A percentile compares a stretch with the other conserved stretches of the same genome.
Conservation (phyloP, 164 flowering plant genomes). For the Stephania japonica region DNA sequence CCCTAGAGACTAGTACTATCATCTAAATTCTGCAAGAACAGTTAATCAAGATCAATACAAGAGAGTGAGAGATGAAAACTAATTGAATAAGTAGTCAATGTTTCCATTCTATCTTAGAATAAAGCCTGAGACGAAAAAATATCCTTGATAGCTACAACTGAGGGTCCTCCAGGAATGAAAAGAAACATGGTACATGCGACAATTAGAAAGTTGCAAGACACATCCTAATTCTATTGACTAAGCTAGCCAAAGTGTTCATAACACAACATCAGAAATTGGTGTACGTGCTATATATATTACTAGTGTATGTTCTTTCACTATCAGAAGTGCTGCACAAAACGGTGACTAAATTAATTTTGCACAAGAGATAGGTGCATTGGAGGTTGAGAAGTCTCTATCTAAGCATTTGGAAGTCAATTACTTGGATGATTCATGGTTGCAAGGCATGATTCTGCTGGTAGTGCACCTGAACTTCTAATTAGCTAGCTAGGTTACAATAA, state of each 20-base stretch:
- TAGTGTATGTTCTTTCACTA: not conserved
- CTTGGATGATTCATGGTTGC: not conserved
- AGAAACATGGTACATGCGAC: not conserved
- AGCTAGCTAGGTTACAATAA: not conserved
- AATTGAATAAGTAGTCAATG: too few species aligned
- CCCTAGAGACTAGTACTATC: too few species aligned
- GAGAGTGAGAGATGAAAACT: too few species aligned
- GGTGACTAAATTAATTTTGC: not conserved
- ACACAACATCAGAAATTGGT: not conserved
- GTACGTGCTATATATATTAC: too few species aligned
- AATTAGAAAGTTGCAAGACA: not conserved
- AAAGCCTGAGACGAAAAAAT: not conserved
- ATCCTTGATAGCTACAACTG: not conserved
- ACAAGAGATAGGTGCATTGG: not conserved
- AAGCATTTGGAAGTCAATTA: not conserved
- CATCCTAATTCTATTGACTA: not conserved
- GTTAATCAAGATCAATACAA: too few species aligned
- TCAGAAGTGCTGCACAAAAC: not conserved
- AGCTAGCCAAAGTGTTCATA: not conserved
- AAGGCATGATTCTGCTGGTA: not conserved
- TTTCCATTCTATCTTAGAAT: too few species aligned
- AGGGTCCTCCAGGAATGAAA: not conserved
- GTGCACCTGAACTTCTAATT: not conserved
- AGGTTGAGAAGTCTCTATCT: not conserved
- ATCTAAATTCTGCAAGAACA: too few species aligned